Conservation (phyloP, 148 eudicot species). For the Rhododendron ferrugineum region DNA sequence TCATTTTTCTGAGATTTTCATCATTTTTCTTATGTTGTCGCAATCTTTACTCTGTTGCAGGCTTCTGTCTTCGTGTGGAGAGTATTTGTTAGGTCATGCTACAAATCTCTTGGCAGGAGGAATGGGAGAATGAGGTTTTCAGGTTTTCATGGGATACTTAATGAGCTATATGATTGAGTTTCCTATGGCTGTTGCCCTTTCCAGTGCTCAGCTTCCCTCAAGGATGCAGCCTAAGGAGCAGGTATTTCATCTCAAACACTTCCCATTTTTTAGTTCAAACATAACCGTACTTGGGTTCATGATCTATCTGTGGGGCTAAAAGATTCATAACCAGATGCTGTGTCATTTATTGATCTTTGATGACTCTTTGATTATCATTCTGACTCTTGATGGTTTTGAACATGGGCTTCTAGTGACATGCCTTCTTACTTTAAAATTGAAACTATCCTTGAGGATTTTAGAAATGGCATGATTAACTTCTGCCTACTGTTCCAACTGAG, state of each 20-base stretch:
- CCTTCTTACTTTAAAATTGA: too few species aligned
- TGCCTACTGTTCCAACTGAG: too few species aligned
- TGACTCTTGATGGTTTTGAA: too few species aligned
- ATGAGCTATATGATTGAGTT: constrained; percentile 4
- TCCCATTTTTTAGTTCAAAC: background rate
- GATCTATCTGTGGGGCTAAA: background rate
- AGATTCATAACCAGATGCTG: too few species aligned
- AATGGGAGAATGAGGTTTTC: too few species aligned
- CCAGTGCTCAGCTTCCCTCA: constrained; percentile 11
- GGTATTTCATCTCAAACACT: constrained; percentile 15
- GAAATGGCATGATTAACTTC: too few species aligned
- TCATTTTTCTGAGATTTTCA: too few species aligned
- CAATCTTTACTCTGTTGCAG: constrained; percentile 21
- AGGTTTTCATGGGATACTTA: background rate
- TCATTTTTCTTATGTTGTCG: too few species aligned
- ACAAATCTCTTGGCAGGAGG: constrained; percentile 17
- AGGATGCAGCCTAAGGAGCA: constrained; percentile 15
- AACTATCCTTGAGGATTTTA: background rate
- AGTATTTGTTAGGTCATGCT: constrained; percentile 29
- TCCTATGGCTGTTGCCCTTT: background rate
- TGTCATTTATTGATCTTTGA: too few species aligned
- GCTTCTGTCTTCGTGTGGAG: constrained; percentile 47
- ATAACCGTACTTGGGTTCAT: too few species aligned
- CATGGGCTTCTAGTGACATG: background rate
- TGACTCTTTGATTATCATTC: too few species aligned